phyloP scores from a whole-genome alignment of 73 alveolate species.

The Paramecium sexaurelia region DNA sequence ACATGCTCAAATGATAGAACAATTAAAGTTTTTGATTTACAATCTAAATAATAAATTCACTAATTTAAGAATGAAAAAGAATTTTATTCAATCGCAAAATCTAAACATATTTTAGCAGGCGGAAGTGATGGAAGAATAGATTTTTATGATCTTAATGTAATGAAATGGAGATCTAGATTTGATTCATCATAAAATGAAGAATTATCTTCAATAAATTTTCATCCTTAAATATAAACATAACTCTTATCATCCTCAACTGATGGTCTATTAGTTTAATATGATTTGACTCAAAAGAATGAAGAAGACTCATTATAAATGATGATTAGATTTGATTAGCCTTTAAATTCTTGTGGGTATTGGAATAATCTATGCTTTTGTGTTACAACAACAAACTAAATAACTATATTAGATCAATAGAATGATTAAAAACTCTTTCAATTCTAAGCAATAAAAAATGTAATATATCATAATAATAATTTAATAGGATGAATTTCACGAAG shows the following conservation, averaged over 20 bases:
- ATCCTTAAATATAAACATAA: constrained; percentile 17
- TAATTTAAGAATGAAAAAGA: constrained; percentile 43
- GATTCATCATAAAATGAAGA: constrained; percentile 61
- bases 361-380: constrained; percentile 4
- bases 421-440: constrained; percentile 5
- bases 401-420: neutral
- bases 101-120: constrained; percentile 67
- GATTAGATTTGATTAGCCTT: constrained; percentile 64
- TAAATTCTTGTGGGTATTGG: constrained; percentile 64
- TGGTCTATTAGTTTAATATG: constrained; percentile 59
- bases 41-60: neutral
- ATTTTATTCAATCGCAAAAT: constrained; percentile 60
- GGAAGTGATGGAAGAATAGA: constrained; percentile 62
- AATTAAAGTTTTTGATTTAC: constrained; percentile 17
- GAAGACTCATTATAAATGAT: constrained; percentile 62
- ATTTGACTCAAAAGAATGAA: constrained; percentile 51
- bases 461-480: neutral
- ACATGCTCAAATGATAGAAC: constrained; percentile 40
- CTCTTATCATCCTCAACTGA: constrained; percentile 45
- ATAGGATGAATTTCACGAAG: constrained; percentile 10
- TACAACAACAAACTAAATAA: constrained; percentile 20
- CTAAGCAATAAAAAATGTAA: neutral
- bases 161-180: constrained; percentile 62
- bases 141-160: constrained; percentile 65
- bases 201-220: constrained; percentile 40